Percentiles rank a stretch among this genome's conserved stretches.
phyloP scores from a whole-genome alignment of 2,329 filamentous ascomycete species.

The Rhexocercosporidium sp. region DNA sequence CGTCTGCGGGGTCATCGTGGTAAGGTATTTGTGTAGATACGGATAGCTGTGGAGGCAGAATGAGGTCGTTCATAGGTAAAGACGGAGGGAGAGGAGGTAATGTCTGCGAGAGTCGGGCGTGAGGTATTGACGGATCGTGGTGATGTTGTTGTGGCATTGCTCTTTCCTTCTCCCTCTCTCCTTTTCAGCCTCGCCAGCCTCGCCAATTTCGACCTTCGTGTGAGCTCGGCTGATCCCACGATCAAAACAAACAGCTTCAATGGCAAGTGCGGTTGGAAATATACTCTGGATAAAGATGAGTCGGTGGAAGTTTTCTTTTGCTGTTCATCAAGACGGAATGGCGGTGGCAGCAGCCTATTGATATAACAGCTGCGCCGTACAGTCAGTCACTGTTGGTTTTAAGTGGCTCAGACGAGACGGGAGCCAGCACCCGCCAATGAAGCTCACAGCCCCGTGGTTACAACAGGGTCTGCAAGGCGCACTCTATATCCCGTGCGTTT shows the following conservation, averaged over 20 bases:
- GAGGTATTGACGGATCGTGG: constrained; percentile 22
- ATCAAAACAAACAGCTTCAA: not conserved
- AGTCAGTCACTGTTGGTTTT: not conserved
- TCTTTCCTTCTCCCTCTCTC: not conserved
- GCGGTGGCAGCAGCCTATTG: constrained; percentile 19
- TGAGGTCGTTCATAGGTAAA: constrained; percentile 17
- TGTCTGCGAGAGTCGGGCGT: constrained; percentile 31
- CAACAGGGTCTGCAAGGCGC: constrained; percentile 10
- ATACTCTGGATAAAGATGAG: not conserved
- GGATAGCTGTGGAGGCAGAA: constrained; percentile 13
- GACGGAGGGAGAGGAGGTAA: constrained; percentile 35
- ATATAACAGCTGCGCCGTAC: constrained; percentile 21
- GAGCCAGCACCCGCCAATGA: constrained; percentile 12
- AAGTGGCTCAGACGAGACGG: constrained; percentile 20
- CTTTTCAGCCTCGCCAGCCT: constrained; percentile 22
- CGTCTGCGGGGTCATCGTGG: constrained; percentile 34
- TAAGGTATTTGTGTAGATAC: constrained; percentile 29
- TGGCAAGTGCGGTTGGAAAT: not conserved
- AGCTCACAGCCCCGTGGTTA: constrained; percentile 13
- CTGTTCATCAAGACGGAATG: not conserved
- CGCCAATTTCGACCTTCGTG: constrained; percentile 1
- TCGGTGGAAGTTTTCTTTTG: not conserved
- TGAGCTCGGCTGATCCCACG: not conserved
- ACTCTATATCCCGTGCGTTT: constrained; percentile 1
- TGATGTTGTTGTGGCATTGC: constrained; percentile 8